These are phyloP conservation scores for Dryadomyces sulphureus DNA, from an alignment of 2,329 filamentous ascomycete species.

Conservation along the genomic window DNA sequence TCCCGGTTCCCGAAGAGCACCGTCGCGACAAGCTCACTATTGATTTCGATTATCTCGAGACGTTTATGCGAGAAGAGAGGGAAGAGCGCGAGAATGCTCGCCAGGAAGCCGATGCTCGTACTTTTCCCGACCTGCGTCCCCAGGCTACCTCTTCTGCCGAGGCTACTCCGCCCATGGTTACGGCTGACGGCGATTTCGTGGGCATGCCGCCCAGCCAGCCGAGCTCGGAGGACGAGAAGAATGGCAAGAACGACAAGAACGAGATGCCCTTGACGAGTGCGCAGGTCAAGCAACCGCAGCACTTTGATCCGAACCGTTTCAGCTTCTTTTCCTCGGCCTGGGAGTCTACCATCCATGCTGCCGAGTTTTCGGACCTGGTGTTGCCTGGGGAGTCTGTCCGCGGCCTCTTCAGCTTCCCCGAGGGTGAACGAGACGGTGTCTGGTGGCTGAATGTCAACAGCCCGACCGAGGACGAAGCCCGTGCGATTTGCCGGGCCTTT, in stretches of 20 bases:
- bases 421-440: constrained; percentile 57
- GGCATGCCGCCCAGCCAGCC: constrained; percentile 30
- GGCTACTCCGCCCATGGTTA: constrained; percentile 25
- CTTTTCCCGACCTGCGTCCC: constrained; percentile 48
- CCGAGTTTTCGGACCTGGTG: constrained; percentile 75
- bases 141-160: constrained; percentile 16
- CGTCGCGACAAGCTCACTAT: constrained; percentile 63
- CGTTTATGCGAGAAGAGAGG: constrained; percentile 59
- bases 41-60: constrained; percentile 88
- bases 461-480: constrained; percentile 77
- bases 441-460: constrained; percentile 97
- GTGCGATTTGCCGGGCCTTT: constrained; percentile 82
- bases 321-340: constrained; percentile 95
- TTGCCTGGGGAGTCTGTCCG: constrained; percentile 82
- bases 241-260: too few relatives aligned
- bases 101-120: constrained; percentile 29
- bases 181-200: constrained; percentile 41
- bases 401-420: constrained; percentile 62
- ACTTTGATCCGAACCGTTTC: constrained; percentile 63
- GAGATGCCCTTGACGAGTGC: constrained; percentile 20
- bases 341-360: constrained; percentile 83
- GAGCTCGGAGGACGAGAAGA: constrained; percentile 34
- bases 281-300: constrained; percentile 14
- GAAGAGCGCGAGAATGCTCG: constrained; percentile 34
- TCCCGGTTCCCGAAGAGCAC: constrained; percentile 57